Evolutionary conservation across 495 filamentous ascomycete genomes (phyloP).

Genomic region (Neurospora tetrasperma): DNA sequence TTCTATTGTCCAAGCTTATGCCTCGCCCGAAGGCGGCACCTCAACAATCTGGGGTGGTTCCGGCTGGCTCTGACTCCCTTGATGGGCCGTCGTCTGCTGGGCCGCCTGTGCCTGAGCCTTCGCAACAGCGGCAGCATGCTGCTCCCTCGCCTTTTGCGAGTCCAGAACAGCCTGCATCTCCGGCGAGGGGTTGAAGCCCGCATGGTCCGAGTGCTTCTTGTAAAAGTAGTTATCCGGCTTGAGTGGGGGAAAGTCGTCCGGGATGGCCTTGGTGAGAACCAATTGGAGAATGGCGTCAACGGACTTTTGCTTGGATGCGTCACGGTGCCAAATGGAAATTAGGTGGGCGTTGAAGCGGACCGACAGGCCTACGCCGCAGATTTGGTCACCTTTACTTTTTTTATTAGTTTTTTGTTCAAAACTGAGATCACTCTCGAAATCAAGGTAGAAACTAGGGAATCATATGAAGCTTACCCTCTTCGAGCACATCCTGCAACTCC

Average conservation of each 20-base stretch:
- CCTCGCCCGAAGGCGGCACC: slow-evolving; percentile 8
- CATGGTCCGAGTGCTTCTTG: slow-evolving; percentile 49
- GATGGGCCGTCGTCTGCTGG: not conserved
- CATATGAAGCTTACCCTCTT: slow-evolving; percentile 44
- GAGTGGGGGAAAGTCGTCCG: slow-evolving; percentile 46
- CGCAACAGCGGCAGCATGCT: slow-evolving; percentile 20
- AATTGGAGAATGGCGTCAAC: slow-evolving; percentile 58
- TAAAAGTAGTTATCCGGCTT: slow-evolving; percentile 62
- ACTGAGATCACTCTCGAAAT: not conserved
- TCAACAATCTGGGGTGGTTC: slow-evolving; percentile 9
- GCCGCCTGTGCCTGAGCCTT: slow-evolving; percentile 6
- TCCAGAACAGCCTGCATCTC: slow-evolving; percentile 40
- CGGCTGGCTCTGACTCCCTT: not conserved
- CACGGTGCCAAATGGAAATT: slow-evolving; percentile 83
- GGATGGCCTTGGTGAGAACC: slow-evolving; percentile 57
- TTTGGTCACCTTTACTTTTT: slow-evolving; percentile 54
- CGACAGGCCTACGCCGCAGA: slow-evolving; percentile 62
- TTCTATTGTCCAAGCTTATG: not conserved
- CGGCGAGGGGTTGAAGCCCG: slow-evolving; percentile 44
- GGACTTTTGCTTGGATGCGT: slow-evolving; percentile 59
- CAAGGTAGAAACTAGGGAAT: not conserved
- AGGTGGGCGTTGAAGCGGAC: slow-evolving; percentile 69
- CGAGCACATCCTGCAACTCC: slow-evolving; percentile 64
- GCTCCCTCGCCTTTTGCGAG: slow-evolving; percentile 36
- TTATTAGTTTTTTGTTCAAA: not conserved